A percentile compares a stretch with the other conserved stretches of the same genome.
phyloP scores from a whole-genome alignment of 1,284 basidiomycete genomes.

The Leccinum fallax region DNA sequence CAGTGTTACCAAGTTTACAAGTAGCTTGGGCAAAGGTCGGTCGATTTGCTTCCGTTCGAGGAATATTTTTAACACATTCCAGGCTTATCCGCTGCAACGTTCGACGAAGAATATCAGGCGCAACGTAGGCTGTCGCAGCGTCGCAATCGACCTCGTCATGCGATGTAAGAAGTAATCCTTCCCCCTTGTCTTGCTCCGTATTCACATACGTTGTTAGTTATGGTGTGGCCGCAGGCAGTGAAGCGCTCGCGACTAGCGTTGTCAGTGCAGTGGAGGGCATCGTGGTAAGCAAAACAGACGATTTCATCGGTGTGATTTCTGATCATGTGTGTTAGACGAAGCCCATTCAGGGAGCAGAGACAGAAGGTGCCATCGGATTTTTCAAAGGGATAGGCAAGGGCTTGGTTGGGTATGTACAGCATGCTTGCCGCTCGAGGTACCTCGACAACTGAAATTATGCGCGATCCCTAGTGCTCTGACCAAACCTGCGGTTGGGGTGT shows the following conservation, averaged over 20 bases:
- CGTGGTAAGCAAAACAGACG: conserved; percentile 57
- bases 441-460: conserved; percentile 16
- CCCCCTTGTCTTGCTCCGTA: conserved; percentile 4
- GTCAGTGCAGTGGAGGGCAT: conserved; percentile 97
- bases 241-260: conserved; percentile 91
- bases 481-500: conserved; percentile 96
- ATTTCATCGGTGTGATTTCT: neutral
- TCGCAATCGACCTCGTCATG: conserved; percentile 94
- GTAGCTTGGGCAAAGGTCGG: conserved; percentile 93
- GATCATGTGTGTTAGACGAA: conserved; percentile 62
- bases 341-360: conserved; percentile 96
- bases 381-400: conserved; percentile 98
- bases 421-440: conserved; percentile 7
- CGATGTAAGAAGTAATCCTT: conserved; percentile 63
- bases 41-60: neutral
- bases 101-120: conserved; percentile 95
- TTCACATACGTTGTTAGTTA: conserved; percentile 55
- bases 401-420: conserved; percentile 78
- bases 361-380: conserved; percentile 93
- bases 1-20: conserved; percentile 96
- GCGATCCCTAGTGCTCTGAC: conserved; percentile 72
- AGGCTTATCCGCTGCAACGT: conserved; percentile 95
- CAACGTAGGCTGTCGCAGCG: conserved; percentile 87
- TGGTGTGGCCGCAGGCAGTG: conserved; percentile 92
- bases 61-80: conserved; percentile 5